phyloP scores from a whole-genome alignment of 2,329 filamentous ascomycete species.

The Eurotiales sp. region DNA sequence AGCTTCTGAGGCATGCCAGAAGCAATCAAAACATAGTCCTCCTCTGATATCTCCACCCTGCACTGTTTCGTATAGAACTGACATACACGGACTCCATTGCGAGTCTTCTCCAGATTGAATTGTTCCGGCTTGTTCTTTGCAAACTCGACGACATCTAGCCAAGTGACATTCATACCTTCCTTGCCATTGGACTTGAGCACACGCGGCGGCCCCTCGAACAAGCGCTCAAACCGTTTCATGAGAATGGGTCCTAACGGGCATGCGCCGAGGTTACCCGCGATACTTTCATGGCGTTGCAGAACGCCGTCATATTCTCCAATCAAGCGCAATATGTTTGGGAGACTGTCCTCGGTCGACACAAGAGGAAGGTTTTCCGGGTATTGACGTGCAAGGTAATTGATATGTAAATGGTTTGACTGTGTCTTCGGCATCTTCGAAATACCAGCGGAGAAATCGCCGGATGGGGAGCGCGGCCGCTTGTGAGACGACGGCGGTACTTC shows the following conservation, averaged over 20 bases:
- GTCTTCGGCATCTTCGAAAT: slow-evolving; percentile 53
- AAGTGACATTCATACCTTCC: slow-evolving; percentile 62
- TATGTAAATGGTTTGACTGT: slow-evolving; percentile 58
- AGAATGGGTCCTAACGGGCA: slow-evolving; percentile 77
- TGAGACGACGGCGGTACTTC: slow-evolving; percentile 33
- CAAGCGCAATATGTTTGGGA: slow-evolving; percentile 68
- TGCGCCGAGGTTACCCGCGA: slow-evolving; percentile 79
- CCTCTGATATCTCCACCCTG: slow-evolving; percentile 79
- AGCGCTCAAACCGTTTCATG: slow-evolving; percentile 78
- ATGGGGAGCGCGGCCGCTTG: slow-evolving; percentile 46
- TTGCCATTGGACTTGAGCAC: slow-evolving; percentile 61
- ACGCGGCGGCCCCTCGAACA: slow-evolving; percentile 77
- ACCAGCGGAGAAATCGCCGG: slow-evolving; percentile 35
- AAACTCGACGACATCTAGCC: slow-evolving; percentile 83
- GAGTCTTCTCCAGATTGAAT: slow-evolving; percentile 66
- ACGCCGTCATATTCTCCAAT: slow-evolving; percentile 82
- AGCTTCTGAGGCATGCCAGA: slow-evolving; percentile 79
- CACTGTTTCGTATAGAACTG: slow-evolving; percentile 79
- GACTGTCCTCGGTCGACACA: slow-evolving; percentile 63
- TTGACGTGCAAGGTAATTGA: slow-evolving; percentile 65
- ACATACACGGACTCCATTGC: slow-evolving; percentile 68
- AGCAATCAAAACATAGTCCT: slow-evolving; percentile 80
- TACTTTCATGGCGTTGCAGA: slow-evolving; percentile 77
- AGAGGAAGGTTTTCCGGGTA: slow-evolving; percentile 60
- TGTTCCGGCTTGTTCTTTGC: slow-evolving; percentile 75